Percentiles rank a stretch among this genome's conserved stretches.
phyloP scores from a whole-genome alignment of 2,329 filamentous ascomycete genomes.

The Drechslera avenae region DNA sequence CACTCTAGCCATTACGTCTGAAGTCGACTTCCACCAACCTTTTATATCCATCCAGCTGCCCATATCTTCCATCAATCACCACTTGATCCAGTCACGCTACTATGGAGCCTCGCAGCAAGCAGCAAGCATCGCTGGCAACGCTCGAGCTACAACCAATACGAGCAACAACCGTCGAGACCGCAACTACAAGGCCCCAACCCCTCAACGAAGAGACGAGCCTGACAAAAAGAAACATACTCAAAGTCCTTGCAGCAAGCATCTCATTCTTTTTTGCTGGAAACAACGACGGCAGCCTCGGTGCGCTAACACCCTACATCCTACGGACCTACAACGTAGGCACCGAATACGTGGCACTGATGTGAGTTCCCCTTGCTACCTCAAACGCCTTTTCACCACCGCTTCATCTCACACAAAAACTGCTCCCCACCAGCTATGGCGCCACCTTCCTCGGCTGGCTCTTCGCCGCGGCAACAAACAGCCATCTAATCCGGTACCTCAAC shows the following conservation, averaged over 20 bases:
- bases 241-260: slow-evolving; percentile 56
- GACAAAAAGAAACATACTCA: slow-evolving; percentile 41
- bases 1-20: background rate
- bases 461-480: slow-evolving; percentile 62
- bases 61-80: too few species aligned
- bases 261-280: slow-evolving; percentile 70
- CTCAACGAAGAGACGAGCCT: slow-evolving; percentile 5
- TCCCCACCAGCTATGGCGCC: slow-evolving; percentile 52
- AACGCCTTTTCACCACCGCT: background rate
- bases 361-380: slow-evolving; percentile 17
- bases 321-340: slow-evolving; percentile 61
- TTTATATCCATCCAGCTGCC: background rate
- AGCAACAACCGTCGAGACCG: background rate
- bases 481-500: slow-evolving; percentile 58
- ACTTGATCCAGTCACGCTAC: too few species aligned
- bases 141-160: slow-evolving; percentile 7
- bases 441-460: slow-evolving; percentile 66
- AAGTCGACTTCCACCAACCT: background rate
- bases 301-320: slow-evolving; percentile 67
- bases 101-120: too few species aligned
- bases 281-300: slow-evolving; percentile 68
- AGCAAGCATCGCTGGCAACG: background rate
- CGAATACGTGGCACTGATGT: slow-evolving; percentile 54
- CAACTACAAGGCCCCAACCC: background rate
- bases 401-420: too few species aligned